Conservation (phyloP, 2,329 filamentous ascomycete species). For the Diplodia sapinea region DNA sequence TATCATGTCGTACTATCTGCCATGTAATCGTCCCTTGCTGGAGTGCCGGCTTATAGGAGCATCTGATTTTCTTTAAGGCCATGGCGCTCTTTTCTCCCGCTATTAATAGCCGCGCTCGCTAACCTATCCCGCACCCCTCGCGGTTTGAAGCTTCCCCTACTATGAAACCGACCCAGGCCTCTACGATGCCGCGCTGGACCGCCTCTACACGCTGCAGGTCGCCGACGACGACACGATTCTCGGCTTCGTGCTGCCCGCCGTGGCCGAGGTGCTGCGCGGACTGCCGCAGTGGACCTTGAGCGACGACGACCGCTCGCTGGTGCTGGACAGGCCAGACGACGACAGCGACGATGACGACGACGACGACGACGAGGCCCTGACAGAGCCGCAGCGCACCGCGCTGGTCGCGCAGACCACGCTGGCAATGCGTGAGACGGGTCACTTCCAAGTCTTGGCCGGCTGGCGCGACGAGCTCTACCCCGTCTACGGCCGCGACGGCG, state of each 20-base stretch:
- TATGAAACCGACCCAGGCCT: constrained; percentile 63
- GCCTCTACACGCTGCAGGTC: constrained; percentile 70
- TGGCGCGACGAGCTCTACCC: constrained; percentile 53
- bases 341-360: neutral
- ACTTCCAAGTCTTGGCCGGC: constrained; percentile 71
- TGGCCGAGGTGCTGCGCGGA: constrained; percentile 63
- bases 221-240: constrained; percentile 64
- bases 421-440: constrained; percentile 71
- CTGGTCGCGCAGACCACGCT: constrained; percentile 63
- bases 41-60: neutral
- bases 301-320: constrained; percentile 65
- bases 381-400: constrained; percentile 67
- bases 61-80: neutral
- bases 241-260: constrained; percentile 65
- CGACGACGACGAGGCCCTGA: constrained; percentile 60
- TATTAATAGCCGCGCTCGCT: constrained; percentile 10
- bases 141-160: constrained; percentile 73
- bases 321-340: constrained; percentile 34
- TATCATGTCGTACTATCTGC: neutral
- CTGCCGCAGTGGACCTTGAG: constrained; percentile 68
- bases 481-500: constrained; percentile 48
- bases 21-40: neutral
- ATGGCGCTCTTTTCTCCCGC: neutral
- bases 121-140: neutral
- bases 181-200: constrained; percentile 60